Base-by-base conservation (phyloP, 2,329 filamentous ascomycete species). In the Helminthosporium solani region DNA sequence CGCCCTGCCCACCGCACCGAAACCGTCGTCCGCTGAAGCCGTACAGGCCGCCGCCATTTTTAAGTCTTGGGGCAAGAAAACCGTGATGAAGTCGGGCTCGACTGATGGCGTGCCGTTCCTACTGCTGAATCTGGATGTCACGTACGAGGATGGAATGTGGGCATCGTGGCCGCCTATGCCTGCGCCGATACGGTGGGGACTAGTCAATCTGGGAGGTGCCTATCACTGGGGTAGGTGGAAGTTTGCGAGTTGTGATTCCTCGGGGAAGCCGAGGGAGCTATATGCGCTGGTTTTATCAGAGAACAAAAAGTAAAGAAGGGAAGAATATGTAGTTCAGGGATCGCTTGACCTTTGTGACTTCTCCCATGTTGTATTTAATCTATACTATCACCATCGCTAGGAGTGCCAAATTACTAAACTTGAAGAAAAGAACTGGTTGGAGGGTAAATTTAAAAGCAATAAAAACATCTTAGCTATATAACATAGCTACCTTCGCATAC, bases 121-220 rank as follows among this genome's bases (percentile, higher is more conserved):
- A 70, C 61, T 86, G 45, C 65, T 84, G 53, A 86, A 86, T 59
- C 67, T 84, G 18, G 84, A 86, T 62, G 67, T 73, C 33, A 82
- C 77, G 2, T 75, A 71, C 49, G 84, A 86, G 66, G 78, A 78
- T 5, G 81, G 81, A 19, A 63, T 75, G 58, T 85, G 83, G 81
- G 73, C 73, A 11, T 75, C 77, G 55, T 86, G 83, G 82, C 83
- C 83, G 35, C 81, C 83, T 0, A 85, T 86, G 72, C 82, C 83
- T 1, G 74, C 72, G 4, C 76, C 79, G 2, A 74, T 85, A 48
- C 75, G 76, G 44, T 86, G 81, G 81, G 77, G 76, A 0, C 57
- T 86, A 50, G 73, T 79, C 28, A 84, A 84, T 56, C 64, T 85
- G 34, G 80, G 73, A 1, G 82, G 81, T 2, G 73, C 78, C 28